A percentile compares a stretch with the other conserved stretches of the same genome.
phyloP scores from a whole-genome alignment of 345 rosid genomes.

The Mangifera indica region DNA sequence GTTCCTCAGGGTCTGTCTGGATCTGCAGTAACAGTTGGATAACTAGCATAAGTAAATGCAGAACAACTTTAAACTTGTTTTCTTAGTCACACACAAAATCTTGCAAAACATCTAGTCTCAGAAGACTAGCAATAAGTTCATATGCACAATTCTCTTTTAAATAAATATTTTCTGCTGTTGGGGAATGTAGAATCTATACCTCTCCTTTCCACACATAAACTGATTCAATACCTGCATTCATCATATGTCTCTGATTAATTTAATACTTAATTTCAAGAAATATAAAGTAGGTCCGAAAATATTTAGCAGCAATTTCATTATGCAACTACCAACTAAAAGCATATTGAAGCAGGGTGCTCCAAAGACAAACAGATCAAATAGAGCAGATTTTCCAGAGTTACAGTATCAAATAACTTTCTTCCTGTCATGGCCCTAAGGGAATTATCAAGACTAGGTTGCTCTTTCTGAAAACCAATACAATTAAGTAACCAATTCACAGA shows the following conservation, averaged over 20 bases:
- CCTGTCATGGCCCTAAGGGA: not conserved
- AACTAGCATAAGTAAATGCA: constrained; percentile 4
- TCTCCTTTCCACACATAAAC: constrained; percentile 89
- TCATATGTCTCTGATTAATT: constrained; percentile 1
- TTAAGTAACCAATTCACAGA: not conserved
- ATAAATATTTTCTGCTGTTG: not conserved
- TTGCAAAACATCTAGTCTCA: not conserved
- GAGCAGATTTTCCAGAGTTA: not conserved
- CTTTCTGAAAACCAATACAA: not conserved
- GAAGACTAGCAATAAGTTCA: not conserved
- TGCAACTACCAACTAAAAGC: not conserved
- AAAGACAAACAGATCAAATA: not conserved
- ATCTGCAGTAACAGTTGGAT: constrained; percentile 44
- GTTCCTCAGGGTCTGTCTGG: constrained; percentile 80
- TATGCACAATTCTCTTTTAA: not conserved
- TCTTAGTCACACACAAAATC: not conserved
- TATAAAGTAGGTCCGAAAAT: not conserved
- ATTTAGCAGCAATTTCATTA: not conserved
- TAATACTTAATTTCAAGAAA: not conserved
- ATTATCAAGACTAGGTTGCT: not conserved
- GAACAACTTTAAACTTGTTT: not conserved
- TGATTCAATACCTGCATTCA: constrained; percentile 76
- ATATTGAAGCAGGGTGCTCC: not conserved
- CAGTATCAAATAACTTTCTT: not conserved
- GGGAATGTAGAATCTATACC: constrained; percentile 39